These are phyloP conservation scores for Serpula lacrymans DNA, from an alignment of 768 basidiomycete species.

Conservation along the genomic window DNA sequence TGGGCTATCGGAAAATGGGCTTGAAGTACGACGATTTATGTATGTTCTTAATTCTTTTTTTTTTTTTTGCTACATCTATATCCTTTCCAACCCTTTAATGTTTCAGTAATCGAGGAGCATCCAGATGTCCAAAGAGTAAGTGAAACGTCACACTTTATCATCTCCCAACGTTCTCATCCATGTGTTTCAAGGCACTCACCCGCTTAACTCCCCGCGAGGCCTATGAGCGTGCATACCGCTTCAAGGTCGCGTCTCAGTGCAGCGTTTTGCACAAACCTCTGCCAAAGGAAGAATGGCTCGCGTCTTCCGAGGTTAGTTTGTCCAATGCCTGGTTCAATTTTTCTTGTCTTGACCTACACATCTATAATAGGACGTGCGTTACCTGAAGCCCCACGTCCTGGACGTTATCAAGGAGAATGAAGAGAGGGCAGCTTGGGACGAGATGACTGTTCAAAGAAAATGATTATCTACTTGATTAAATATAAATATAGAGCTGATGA, in stretches of 20 bases:
- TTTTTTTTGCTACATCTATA: conserved; percentile 6
- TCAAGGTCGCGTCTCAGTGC: conserved; percentile 79
- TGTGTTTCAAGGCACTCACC: conserved; percentile 60
- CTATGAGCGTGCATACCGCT: conserved; percentile 89
- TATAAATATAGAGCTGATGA: conserved; percentile 17
- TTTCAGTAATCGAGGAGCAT: conserved; percentile 72
- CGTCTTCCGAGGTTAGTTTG: conserved; percentile 64
- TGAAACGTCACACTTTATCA: conserved; percentile 3
- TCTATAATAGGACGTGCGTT: conserved; percentile 73
- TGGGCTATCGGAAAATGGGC: conserved; percentile 85
- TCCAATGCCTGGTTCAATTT: conserved; percentile 3
- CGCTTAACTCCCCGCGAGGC: conserved; percentile 77
- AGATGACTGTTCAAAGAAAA: conserved; percentile 64
- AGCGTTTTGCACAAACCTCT: conserved; percentile 77
- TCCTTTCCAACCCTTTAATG: conserved; percentile 7
- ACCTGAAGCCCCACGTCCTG: conserved; percentile 75
- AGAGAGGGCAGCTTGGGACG: conserved; percentile 84
- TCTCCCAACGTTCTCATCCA: not conserved
- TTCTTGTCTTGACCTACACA: too few relatives aligned
- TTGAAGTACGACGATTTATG: conserved; percentile 94
- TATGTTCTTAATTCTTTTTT: conserved; percentile 36
- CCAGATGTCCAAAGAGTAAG: conserved; percentile 74
- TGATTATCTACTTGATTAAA: conserved; percentile 36
- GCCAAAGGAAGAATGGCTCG: conserved; percentile 78
- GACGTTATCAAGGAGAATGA: conserved; percentile 70